Percentiles rank a stretch among this genome's conserved stretches.
Conservation (phyloP, 371 early-diverging fungal species). For the Rhizopus arrhizus region DNA sequence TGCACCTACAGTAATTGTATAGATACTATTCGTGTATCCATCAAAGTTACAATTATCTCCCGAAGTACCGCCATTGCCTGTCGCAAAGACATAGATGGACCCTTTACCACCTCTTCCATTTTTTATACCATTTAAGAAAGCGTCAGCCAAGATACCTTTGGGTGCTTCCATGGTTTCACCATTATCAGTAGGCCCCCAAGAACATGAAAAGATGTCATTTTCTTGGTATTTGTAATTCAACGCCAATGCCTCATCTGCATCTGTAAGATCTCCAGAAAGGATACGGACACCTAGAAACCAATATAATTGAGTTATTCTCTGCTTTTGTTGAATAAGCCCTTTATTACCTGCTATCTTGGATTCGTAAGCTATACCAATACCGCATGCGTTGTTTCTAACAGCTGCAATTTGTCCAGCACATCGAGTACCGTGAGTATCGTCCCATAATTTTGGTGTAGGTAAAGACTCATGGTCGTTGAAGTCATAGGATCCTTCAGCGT, state of each 20-base stretch:
- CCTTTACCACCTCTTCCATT: slow-evolving; percentile 89
- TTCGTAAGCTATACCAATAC: slow-evolving; percentile 93
- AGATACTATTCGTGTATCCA: slow-evolving; percentile 95
- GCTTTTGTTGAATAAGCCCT: not conserved
- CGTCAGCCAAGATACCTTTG: slow-evolving; percentile 73
- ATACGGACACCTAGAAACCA: slow-evolving; percentile 76
- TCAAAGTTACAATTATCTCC: slow-evolving; percentile 96
- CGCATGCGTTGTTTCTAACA: slow-evolving; percentile 84
- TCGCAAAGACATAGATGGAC: slow-evolving; percentile 91
- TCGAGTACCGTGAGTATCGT: slow-evolving; percentile 95
- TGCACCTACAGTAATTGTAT: slow-evolving; percentile 92
- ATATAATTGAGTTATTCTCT: not conserved
- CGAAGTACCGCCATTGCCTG: slow-evolving; percentile 87
- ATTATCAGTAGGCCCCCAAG: slow-evolving; percentile 96
- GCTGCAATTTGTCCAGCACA: slow-evolving; percentile 98
- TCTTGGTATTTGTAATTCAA: slow-evolving; percentile 84
- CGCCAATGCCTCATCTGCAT: slow-evolving; percentile 89
- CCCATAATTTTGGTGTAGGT: slow-evolving; percentile 76
- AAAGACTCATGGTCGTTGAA: slow-evolving; percentile 80
- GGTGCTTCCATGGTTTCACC: slow-evolving; percentile 91
- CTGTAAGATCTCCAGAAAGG: slow-evolving; percentile 83
- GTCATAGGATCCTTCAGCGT: slow-evolving; percentile 87
- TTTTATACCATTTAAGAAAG: slow-evolving; percentile 79
- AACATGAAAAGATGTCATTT: slow-evolving; percentile 92
- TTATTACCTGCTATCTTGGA: slow-evolving; percentile 80